These are phyloP conservation scores for Daldinia childiae DNA, from an alignment of 495 filamentous ascomycete species.

Conservation along the genomic window DNA sequence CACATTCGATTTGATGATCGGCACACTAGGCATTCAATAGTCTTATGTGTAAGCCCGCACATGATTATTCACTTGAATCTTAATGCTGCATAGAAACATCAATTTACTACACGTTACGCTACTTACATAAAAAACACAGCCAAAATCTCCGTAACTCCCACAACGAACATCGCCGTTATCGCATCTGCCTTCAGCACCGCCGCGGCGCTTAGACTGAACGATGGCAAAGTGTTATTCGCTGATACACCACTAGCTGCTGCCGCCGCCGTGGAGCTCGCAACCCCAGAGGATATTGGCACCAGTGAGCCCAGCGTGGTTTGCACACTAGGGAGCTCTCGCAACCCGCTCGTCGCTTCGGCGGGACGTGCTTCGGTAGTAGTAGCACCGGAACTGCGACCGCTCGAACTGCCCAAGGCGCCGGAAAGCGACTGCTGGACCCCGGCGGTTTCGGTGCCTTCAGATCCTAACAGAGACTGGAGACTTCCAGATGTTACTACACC, in stretches of 20 bases:
- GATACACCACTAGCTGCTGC: not conserved
- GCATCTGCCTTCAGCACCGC: not conserved
- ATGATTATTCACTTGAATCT: too few species aligned
- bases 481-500: slow-evolving; percentile 7
- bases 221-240: not conserved
- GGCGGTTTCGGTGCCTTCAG: too few species aligned
- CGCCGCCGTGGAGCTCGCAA: not conserved
- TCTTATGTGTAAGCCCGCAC: not conserved
- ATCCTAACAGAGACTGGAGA: not conserved
- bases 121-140: not conserved
- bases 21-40: too few species aligned
- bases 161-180: not conserved
- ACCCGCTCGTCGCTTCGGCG: not conserved
- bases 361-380: too few species aligned
- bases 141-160: not conserved
- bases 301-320: slow-evolving; percentile 40
- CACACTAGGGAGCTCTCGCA: not conserved
- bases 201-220: slow-evolving; percentile 8
- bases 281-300: not conserved
- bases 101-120: not conserved
- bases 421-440: not conserved
- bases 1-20: too few species aligned
- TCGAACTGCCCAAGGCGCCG: too few species aligned
- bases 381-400: too few species aligned
- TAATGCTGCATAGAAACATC: not conserved